These are phyloP conservation scores for Candolleomyces efflorescens DNA, from an alignment of 768 basidiomycete species.

Conservation along the genomic window DNA sequence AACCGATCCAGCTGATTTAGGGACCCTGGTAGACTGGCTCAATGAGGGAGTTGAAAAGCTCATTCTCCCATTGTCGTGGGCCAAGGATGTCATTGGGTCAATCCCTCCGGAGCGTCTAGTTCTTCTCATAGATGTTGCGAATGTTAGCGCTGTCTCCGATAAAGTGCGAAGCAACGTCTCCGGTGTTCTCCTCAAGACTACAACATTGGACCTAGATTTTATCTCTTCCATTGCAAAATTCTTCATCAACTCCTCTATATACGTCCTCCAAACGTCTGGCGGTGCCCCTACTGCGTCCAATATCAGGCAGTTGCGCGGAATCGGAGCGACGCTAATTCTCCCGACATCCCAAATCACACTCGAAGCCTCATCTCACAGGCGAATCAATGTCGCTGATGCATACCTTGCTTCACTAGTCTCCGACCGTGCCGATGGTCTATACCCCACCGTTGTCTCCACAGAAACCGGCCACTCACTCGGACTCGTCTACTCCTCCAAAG, in stretches of 20 bases:
- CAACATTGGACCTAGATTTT: slow-evolving; percentile 67
- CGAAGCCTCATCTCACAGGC: slow-evolving; percentile 42
- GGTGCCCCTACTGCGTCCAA: slow-evolving; percentile 51
- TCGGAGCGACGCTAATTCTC: slow-evolving; percentile 65
- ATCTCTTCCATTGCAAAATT: slow-evolving; percentile 75
- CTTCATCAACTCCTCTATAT: slow-evolving; percentile 58
- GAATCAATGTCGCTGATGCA: slow-evolving; percentile 76
- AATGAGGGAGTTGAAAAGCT: slow-evolving; percentile 80
- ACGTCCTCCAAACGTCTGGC: slow-evolving; percentile 51
- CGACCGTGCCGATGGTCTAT: slow-evolving; percentile 88
- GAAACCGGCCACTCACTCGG: slow-evolving; percentile 78
- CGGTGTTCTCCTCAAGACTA: slow-evolving; percentile 76
- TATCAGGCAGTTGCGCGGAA: slow-evolving; percentile 56
- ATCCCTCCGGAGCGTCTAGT: slow-evolving; percentile 71
- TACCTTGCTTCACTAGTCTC: slow-evolving; percentile 81
- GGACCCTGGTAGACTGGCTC: slow-evolving; percentile 59
- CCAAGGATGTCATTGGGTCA: slow-evolving; percentile 59
- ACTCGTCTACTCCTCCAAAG: slow-evolving; percentile 89
- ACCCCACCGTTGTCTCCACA: slow-evolving; percentile 88
- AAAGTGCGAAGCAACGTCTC: slow-evolving; percentile 69
- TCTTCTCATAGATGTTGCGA: slow-evolving; percentile 71
- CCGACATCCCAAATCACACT: slow-evolving; percentile 69
- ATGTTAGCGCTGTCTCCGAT: slow-evolving; percentile 72
- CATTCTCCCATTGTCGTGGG: slow-evolving; percentile 65
- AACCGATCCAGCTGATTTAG: slow-evolving; percentile 39